Evolutionary conservation across 2,329 filamentous ascomycete species (phyloP), one percentile per base, ranked within the genome.

Genomic region (Rutstroemia sp.): DNA sequence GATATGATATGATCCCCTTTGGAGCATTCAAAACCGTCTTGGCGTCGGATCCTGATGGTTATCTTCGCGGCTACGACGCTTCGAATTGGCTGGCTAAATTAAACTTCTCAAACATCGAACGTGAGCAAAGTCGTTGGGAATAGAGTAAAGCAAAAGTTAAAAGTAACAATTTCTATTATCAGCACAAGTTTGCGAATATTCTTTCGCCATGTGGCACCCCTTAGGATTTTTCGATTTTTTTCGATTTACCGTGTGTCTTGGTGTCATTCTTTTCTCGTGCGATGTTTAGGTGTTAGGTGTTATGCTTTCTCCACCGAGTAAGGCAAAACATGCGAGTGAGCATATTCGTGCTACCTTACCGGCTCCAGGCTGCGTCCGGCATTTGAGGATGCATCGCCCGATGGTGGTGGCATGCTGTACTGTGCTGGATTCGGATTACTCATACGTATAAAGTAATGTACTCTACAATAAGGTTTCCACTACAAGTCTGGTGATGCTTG

Each of bases 351-450:
- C 27, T 30, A 30, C 27, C 27, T 14, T 41, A 7, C 45, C 52
- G 51, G 44, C 44, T 41, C 44, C 51, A 54, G 14, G 21, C 12
- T 34, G 41, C 51, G 42, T 54, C 44, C 52, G 52, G 45, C 45
- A 54, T 48, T 41, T 42, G 23, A 17, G 45, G 30, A 49, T 8
- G 41, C 19, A 47, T 41, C 12, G 39, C 39, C 39, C 16, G 39
- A 41, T 41, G 16, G 39, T 41, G 16, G 39, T 41, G 39, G 39
- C 39, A 41, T 41, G 39, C 9, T 41, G 39, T 30, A 30, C 27
- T 30, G 17, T 41, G 39, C 39, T 41, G 16, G 5, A 41, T 41
- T 16, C 17, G 16, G 39, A 41, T 41, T 41, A 54, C 44, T 54
- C 52, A 41, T 17, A 53, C n/a, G 27, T 30, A 30, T 30, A 30